Evolutionary conservation across 2,329 filamentous ascomycete species (phyloP), one percentile per base, ranked within the genome.

Genomic region (Dothidotthia symphoricarpi): DNA sequence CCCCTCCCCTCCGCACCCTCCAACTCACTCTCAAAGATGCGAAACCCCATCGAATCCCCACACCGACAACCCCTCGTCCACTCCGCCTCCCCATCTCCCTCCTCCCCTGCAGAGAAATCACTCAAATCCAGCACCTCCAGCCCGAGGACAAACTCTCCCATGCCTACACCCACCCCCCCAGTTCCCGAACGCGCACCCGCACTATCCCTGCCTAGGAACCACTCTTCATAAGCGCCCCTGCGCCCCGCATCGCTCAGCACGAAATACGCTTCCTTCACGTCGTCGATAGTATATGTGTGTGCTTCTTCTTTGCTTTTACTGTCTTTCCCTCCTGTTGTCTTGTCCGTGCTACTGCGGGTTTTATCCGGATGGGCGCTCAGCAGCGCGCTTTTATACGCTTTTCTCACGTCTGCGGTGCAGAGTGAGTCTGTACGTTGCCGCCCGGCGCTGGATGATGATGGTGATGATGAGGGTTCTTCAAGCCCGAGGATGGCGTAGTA

Each of bases 281-380:
- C 69, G 55, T 83, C 80, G 31, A 83, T 67, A 9, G 75, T 75
- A 39, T 59, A 69, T 6, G 12, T 19, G 9, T 22, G 9, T 16
- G 14, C 26, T 16, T 31, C 30, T n/a, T 19, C 31, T 10, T 29
- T 25, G 17, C 13, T 34, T 9, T 34, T 24, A 17, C 34, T 32
- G n/a, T 9, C 26, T n/a, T 26, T 31, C 24, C n/a, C n/a, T n/a
- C n/a, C n/a, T n/a, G n/a, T n/a, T n/a, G n/a, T n/a, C n/a, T n/a
- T n/a, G n/a, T n/a, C n/a, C n/a, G n/a, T n/a, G n/a, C n/a, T n/a
- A n/a, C n/a, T n/a, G n/a, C n/a, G n/a, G n/a, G 44, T 33, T 57
- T 80, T 82, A 63, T 83, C 80, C 1, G 80, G 80, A 55, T 83
- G 80, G 49, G 81, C 69, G 16, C 62, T 60, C 4, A 83, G 68